Percentiles rank a stretch among this genome's conserved stretches.
phyloP scores from a whole-genome alignment of 345 rosid genomes.

The Psidium guajava region DNA sequence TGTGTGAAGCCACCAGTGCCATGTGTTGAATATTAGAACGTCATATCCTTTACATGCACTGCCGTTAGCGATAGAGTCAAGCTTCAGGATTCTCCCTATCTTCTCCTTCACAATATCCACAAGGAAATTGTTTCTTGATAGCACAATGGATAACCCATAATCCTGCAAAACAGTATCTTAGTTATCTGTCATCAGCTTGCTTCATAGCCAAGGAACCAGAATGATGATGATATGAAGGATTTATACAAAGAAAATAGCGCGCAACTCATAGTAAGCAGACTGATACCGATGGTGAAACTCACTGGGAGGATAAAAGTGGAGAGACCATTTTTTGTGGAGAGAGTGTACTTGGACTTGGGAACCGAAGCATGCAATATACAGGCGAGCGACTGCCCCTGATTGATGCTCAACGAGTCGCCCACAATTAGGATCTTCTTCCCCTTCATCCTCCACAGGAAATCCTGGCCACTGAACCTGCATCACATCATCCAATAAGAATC shows the following conservation, averaged over 20 bases:
- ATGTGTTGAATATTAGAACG: conserved; percentile 42
- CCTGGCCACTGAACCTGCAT: conserved; percentile 44
- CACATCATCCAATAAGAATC: neutral
- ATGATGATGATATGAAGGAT: neutral
- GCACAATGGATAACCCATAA: conserved; percentile 12
- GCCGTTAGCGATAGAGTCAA: conserved; percentile 34
- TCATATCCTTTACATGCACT: conserved; percentile 44
- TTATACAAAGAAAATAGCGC: neutral
- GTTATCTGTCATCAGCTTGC: neutral
- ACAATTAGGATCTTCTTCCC: conserved; percentile 66
- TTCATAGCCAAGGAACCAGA: neutral
- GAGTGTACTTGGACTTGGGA: conserved; percentile 30
- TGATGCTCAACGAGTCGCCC: conserved; percentile 75
- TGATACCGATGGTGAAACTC: neutral
- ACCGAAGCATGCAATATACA: conserved; percentile 60
- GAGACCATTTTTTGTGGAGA: conserved; percentile 12
- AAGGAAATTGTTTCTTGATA: conserved; percentile 27
- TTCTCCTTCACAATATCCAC: conserved; percentile 39
- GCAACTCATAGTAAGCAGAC: neutral
- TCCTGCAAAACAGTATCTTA: conserved; percentile 19
- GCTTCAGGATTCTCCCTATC: conserved; percentile 38
- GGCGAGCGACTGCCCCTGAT: conserved; percentile 64
- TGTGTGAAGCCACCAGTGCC: conserved; percentile 69
- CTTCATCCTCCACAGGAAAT: conserved; percentile 31
- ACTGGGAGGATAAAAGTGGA: conserved; percentile 30